Conservation (phyloP, 805 yeast species). For the Starmerella bombicola region DNA sequence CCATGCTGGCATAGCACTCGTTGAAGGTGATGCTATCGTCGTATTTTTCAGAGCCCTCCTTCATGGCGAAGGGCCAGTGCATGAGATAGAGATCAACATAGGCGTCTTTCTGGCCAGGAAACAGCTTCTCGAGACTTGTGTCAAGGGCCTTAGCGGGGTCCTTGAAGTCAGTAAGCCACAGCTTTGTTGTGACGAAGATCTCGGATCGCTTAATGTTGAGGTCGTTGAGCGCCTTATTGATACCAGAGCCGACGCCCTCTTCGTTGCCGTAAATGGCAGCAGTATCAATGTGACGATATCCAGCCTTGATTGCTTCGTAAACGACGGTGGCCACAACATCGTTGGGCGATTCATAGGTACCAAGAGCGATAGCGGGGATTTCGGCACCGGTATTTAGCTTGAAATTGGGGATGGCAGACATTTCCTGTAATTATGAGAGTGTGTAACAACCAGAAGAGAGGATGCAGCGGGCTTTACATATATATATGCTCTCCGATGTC, state of each 20-base stretch:
- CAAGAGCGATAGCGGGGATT: slow-evolving; percentile 60
- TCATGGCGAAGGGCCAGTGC: slow-evolving; percentile 48
- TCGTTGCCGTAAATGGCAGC: slow-evolving; percentile 64
- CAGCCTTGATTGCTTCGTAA: slow-evolving; percentile 47
- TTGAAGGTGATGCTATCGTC: slow-evolving; percentile 29
- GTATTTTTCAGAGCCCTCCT: slow-evolving; percentile 1
- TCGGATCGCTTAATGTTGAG: slow-evolving; percentile 37
- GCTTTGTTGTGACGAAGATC: slow-evolving; percentile 51
- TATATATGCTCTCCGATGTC: no score
- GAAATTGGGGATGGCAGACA: slow-evolving; percentile 25
- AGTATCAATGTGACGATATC: slow-evolving; percentile 64
- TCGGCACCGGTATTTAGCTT: slow-evolving; percentile 44
- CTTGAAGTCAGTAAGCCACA: slow-evolving; percentile 36
- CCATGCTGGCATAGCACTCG: slow-evolving; percentile 54
- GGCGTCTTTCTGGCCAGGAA: slow-evolving; percentile 33
- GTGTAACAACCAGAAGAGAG: no score
- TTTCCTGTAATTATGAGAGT: no score
- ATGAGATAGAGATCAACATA: slow-evolving; percentile 55
- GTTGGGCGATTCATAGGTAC: slow-evolving; percentile 44
- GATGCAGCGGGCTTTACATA: no score
- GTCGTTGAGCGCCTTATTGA: slow-evolving; percentile 24
- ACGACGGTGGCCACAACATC: slow-evolving; percentile 41
- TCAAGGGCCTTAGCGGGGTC: slow-evolving; percentile 39
- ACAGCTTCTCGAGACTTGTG: slow-evolving; percentile 38
- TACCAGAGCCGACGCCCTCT: slow-evolving; percentile 46